Base-by-base conservation (phyloP, 129 eudicot genomes). In the Artemisia annua region DNA sequence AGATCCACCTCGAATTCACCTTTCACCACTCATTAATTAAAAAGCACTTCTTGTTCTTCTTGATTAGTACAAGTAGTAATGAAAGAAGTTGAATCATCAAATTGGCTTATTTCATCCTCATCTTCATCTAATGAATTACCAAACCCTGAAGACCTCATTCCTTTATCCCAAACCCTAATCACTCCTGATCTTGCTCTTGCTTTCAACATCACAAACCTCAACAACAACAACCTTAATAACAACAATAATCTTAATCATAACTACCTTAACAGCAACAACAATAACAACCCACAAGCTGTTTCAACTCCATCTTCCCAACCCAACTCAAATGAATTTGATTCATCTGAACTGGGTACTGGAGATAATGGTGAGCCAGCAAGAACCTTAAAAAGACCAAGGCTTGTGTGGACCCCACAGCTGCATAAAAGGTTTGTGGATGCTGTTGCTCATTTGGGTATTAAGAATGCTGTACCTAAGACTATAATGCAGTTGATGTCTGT, bases 331-430 rank as follows among this genome's bases (percentile, higher is more conserved):
- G 98, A 92, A 64, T 87, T 92, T 32, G 98, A 94, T 24, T 90
- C 98, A 2, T 74, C 96, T 11, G 98, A 87, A 67, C 69, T 87
- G 26, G 82, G 87, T 2, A 39, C 46, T 7, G 92, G 84, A 0
- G 95, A 90, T 53, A 39, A 39, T 39, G 46, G 46, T 39, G 97
- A 94, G 78, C 91, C 96, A 10, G 98, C 98, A 39, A 67, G 99
- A 35, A 95, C 99, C 35, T 84, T 95, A 5, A 95, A 95, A 73
- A 80, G 99, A 60, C 99, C 99, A 3, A 81, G 99, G 28, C 84
- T 95, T 0, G 99, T 95, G 30, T 95, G 99, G 99, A 95, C 99
- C 5, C 98, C 98, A 2, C 98, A 93, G 85, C 92, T 93, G n/a
- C 98, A 93, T 80, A 93, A 87, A 70, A 74, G 98, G 32, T 93